Evolutionary conservation across 495 filamentous ascomycete species (phyloP).

Genomic region (Neurospora intermedia): DNA sequence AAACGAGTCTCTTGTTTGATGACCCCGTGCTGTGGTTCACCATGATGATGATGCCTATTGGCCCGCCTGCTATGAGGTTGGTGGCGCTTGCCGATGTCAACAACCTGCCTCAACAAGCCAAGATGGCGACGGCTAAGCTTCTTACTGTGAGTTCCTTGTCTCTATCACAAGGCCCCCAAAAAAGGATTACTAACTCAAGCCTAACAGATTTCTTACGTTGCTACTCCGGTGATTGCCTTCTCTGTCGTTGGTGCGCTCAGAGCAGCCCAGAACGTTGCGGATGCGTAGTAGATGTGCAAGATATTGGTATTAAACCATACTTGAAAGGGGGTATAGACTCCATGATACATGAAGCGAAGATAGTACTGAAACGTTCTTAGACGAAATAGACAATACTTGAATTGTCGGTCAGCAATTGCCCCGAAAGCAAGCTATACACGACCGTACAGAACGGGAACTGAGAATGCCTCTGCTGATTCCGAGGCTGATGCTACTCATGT

Average conservation of each 20-base stretch:
- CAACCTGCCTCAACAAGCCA: slow-evolving; percentile 44
- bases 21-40: slow-evolving; percentile 70
- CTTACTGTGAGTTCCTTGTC: slow-evolving; percentile 41
- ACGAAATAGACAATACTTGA: not conserved
- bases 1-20: slow-evolving; percentile 41
- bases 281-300: not conserved
- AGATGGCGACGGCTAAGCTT: slow-evolving; percentile 61
- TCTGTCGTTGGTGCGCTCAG: not conserved
- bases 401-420: not conserved
- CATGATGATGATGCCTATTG: slow-evolving; percentile 69
- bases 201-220: not conserved
- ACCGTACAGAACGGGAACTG: not conserved
- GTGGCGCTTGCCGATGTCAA: slow-evolving; percentile 57
- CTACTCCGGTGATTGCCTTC: not conserved
- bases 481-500: not conserved
- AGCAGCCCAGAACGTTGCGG: not conserved
- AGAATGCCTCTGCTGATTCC: not conserved
- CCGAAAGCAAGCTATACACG: not conserved
- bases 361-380: not conserved
- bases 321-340: not conserved
- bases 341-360: not conserved
- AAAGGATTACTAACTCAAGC: not conserved
- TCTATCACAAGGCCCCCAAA: too few relatives aligned
- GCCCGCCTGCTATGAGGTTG: slow-evolving; percentile 61
- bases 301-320: not conserved